Evolutionary conservation across 2,329 filamentous ascomycete genomes (phyloP).

Genomic region (Diaporthe capsici): DNA sequence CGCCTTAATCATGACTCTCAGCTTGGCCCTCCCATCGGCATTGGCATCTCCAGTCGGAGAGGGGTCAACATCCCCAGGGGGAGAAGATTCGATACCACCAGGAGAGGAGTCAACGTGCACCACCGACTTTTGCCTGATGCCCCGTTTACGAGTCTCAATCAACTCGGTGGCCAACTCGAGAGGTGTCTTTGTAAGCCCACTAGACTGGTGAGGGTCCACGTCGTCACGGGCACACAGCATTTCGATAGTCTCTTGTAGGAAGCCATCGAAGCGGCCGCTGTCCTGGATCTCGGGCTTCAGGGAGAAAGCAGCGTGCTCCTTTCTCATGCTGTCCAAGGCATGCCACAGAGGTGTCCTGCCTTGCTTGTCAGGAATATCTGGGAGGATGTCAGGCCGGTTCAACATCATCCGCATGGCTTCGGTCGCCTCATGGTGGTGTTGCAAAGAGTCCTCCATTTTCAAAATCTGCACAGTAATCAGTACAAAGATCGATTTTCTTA

Average conservation of each 20-base stretch:
- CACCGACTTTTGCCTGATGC: neutral
- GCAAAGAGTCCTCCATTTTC: neutral
- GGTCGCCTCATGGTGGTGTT: neutral
- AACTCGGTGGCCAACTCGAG: neutral
- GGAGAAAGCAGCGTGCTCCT: neutral
- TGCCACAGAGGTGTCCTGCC: conserved; percentile 6
- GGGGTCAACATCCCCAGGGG: neutral
- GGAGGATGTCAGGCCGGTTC: neutral
- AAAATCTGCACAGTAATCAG: neutral
- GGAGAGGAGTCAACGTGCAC: neutral
- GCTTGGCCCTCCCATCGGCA: neutral
- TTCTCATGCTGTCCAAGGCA: neutral
- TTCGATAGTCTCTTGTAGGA: neutral
- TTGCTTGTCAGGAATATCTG: neutral
- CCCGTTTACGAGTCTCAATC: neutral
- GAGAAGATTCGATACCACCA: too few relatives aligned
- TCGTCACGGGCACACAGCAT: neutral
- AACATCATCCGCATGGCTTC: neutral
- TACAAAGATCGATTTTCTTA: neutral
- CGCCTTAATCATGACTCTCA: neutral
- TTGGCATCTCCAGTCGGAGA: neutral
- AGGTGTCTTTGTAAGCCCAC: neutral
- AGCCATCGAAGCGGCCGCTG: neutral
- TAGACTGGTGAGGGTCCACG: neutral
- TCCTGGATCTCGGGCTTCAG: neutral